Percentiles rank a stretch among this genome's conserved stretches.
phyloP scores from a whole-genome alignment of 139 green algal genomes.

The Raphidocelis subcapitata region DNA sequence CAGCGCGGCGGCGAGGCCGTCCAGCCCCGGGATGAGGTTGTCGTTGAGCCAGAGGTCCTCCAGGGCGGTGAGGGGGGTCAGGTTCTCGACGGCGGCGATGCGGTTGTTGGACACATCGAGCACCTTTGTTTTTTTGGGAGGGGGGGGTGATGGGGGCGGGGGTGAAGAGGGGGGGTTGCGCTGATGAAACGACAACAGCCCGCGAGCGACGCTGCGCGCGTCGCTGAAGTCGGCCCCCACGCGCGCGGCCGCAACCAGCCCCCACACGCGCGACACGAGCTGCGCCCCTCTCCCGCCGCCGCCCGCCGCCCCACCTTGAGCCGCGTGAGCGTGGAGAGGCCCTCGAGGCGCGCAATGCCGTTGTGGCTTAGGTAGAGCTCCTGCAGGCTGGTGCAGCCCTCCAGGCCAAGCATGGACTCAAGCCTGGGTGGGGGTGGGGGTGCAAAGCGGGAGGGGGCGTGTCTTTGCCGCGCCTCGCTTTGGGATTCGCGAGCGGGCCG shows the following conservation, averaged over 20 bases:
- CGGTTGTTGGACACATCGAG: slow-evolving; percentile 88
- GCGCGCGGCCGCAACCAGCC: too few species aligned
- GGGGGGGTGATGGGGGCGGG: too few species aligned
- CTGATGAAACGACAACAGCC: too few species aligned
- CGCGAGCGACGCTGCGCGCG: too few species aligned
- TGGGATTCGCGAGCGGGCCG: too few species aligned
- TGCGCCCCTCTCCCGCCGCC: too few species aligned
- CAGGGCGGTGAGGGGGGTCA: slow-evolving; percentile 34
- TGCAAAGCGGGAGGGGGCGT: too few species aligned
- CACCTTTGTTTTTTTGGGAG: slow-evolving; percentile 34
- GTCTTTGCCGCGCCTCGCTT: too few species aligned
- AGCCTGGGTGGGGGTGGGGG: slow-evolving; percentile 51
- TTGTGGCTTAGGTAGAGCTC: slow-evolving; percentile 96
- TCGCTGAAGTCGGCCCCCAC: too few species aligned
- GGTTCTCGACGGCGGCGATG: slow-evolving; percentile 33
- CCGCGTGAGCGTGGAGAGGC: slow-evolving; percentile 3
- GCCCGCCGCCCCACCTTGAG: too few species aligned
- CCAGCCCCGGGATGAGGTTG: slow-evolving; percentile 68
- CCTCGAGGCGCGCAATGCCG: slow-evolving; percentile 72
- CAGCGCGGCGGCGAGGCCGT: slow-evolving; percentile 55
- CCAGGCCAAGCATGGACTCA: slow-evolving; percentile 75
- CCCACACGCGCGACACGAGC: too few species aligned
- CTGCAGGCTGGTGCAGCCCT: slow-evolving; percentile 61
- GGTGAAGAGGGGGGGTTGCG: too few species aligned
- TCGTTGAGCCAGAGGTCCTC: slow-evolving; percentile 96